Conservation (phyloP, 306 rosid genomes). For the Cucumis cinereus region DNA sequence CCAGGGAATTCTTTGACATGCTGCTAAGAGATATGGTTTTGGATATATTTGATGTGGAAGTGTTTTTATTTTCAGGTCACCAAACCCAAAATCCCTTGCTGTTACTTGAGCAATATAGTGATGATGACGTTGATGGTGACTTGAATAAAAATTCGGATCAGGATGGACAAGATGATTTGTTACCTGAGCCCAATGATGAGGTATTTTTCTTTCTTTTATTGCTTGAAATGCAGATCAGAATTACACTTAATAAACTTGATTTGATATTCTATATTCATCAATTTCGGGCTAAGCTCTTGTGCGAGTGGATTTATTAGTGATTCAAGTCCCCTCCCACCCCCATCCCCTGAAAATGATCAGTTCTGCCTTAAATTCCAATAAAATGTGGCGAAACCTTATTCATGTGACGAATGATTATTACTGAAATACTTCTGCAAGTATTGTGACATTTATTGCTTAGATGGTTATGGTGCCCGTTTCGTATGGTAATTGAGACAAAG, state of each 20-base stretch:
- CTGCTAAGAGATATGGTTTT: slow-evolving; percentile 10
- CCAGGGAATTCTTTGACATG: slow-evolving; percentile 3
- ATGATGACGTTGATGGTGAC: slow-evolving; percentile 62
- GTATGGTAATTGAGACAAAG: neutral
- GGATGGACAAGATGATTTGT: slow-evolving; percentile 23
- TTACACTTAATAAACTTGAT: neutral
- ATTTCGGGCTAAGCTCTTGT: neutral
- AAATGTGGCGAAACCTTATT: neutral
- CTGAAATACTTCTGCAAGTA: neutral
- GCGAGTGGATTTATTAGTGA: neutral
- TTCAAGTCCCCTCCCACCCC: neutral
- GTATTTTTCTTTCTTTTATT: slow-evolving; percentile 20
- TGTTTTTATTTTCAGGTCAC: slow-evolving; percentile 52
- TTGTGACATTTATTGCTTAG: neutral
- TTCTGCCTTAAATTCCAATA: neutral
- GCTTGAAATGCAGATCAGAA: neutral
- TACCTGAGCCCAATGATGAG: slow-evolving; percentile 32
- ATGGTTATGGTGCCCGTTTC: neutral
- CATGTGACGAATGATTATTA: neutral
- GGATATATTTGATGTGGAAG: slow-evolving; percentile 28
- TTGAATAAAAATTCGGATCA: slow-evolving; percentile 27
- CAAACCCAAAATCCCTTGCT: slow-evolving; percentile 66
- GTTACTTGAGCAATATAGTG: slow-evolving; percentile 93
- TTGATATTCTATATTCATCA: neutral
- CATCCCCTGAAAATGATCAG: neutral